phyloP scores from a whole-genome alignment of 2,329 filamentous ascomycete genomes.

The Drechmeria coniospora region DNA sequence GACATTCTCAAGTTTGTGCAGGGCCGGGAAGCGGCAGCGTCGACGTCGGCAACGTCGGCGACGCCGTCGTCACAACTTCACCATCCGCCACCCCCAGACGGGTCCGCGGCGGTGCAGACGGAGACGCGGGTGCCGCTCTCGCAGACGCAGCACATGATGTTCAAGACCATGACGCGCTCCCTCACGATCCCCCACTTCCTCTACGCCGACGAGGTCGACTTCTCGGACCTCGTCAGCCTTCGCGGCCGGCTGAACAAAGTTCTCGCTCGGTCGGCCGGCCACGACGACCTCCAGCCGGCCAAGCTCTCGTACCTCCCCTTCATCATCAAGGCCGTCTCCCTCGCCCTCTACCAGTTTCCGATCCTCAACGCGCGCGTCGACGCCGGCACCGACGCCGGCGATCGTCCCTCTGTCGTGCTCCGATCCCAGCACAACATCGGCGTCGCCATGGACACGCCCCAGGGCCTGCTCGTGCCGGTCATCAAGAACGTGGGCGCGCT shows the following conservation, averaged over 20 bases:
- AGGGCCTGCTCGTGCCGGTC: conserved; percentile 80
- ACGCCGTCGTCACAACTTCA: too few species aligned
- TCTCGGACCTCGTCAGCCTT: conserved; percentile 57
- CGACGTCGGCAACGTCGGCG: too few species aligned
- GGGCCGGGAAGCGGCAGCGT: conserved; percentile 22
- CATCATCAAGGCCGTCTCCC: conserved; percentile 86
- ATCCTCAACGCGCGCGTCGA: conserved; percentile 81
- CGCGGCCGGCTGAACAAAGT: conserved; percentile 59
- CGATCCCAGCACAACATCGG: conserved; percentile 87
- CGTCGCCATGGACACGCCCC: conserved; percentile 85
- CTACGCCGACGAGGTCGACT: conserved; percentile 80
- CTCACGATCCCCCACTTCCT: conserved; percentile 88
- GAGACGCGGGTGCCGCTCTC: conserved; percentile 60
- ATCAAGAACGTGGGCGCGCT: conserved; percentile 67
- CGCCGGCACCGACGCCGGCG: conserved; percentile 33
- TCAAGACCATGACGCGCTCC: conserved; percentile 91
- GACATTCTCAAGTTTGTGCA: conserved; percentile 66
- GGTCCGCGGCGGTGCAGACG: conserved; percentile 29
- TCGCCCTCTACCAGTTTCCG: conserved; percentile 68
- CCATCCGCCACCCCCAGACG: conserved; percentile 9
- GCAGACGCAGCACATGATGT: conserved; percentile 80
- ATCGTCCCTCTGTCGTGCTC: conserved; percentile 62
- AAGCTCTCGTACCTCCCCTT: conserved; percentile 88
- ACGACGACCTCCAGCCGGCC: conserved; percentile 33
- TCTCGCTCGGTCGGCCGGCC: conserved; percentile 20